Base-by-base conservation (phyloP, 2,329 filamentous ascomycete species). In the Aspergillus pseudoterreus region DNA sequence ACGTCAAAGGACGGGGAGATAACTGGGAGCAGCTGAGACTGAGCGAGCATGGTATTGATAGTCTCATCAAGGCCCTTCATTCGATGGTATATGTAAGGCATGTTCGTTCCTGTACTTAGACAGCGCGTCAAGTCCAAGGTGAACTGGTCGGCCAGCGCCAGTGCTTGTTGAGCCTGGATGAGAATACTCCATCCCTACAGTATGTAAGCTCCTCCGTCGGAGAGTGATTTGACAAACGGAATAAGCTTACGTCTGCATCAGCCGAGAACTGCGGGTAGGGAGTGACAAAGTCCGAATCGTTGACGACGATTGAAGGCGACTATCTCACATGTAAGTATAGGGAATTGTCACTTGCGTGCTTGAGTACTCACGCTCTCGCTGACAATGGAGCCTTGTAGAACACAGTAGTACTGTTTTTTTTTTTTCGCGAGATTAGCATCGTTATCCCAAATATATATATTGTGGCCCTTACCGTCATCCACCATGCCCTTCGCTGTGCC, bases 341-440 rank as follows among this genome's bases (percentile, higher is more conserved):
- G 27, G 12, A 15, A 15, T 10, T 43, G 2, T 30, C 27, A 30
- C 27, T 30, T 8, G 6, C 8, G 10, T 30, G 8, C 6, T 30
- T 30, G 17, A n/a, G 22, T 27, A 57, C 70, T 63, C 55, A 75
- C 72, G 41, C 69, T 73, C 24, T 69, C 71, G 63, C 72, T 74
- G 32, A 74, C 71, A 51, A 76, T 75, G 4, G 73, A 71, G 15
- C 72, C 69, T 61, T 76, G 74, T 22, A 74, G 65, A 35, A 73
- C 68, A 53, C 70, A 73, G 53, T 75, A 74, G 51, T 74, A 76
- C 72, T 75, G 55, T 14, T 9, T 27, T 24, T 3, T 30, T 22
- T 15, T 24, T 3, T 30, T 22, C 9, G 10, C 14, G 6, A 24
- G 15, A 14, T 32, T 22, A 41, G 5, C 14, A 22, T 49, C 22